phyloP scores from a whole-genome alignment of 345 rosid genomes.

The Salix caprea region DNA sequence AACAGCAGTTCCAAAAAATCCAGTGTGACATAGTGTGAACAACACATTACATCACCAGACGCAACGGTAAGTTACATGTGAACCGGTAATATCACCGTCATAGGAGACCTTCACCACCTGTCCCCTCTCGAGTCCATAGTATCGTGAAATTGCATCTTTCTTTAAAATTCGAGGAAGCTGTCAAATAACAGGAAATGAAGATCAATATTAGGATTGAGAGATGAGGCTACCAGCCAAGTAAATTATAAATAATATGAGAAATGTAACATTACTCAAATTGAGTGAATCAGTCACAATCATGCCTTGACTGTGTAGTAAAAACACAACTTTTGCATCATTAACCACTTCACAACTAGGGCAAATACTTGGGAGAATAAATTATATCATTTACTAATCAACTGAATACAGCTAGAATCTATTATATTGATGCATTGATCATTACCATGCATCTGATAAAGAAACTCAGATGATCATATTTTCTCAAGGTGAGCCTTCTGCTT shows the following conservation, averaged over 20 bases:
- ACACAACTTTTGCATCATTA: neutral
- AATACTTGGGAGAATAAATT: neutral
- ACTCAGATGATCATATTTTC: neutral
- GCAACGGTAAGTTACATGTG: slow-evolving; percentile 33
- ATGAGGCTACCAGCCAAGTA: slow-evolving; percentile 14
- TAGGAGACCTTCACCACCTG: slow-evolving; percentile 38
- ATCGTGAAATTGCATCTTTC: slow-evolving; percentile 34
- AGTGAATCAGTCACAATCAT: neutral
- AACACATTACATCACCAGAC: slow-evolving; percentile 16
- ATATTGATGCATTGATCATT: neutral
- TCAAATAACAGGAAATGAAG: neutral
- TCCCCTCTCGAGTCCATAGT: slow-evolving; percentile 42
- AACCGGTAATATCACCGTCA: slow-evolving; percentile 22
- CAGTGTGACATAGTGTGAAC: neutral
- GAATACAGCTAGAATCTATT: neutral
- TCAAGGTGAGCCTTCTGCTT: neutral
- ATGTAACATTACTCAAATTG: neutral
- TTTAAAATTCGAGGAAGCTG: slow-evolving; percentile 34
- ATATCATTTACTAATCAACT: neutral
- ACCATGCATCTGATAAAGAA: neutral
- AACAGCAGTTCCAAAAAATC: neutral
- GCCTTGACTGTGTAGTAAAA: neutral
- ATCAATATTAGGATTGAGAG: too few species aligned
- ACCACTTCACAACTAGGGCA: neutral
- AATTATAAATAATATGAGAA: slow-evolving; percentile 8